phyloP scores from a whole-genome alignment of 371 early-diverging fungal genomes.

The Syncephalastrum monosporum region DNA sequence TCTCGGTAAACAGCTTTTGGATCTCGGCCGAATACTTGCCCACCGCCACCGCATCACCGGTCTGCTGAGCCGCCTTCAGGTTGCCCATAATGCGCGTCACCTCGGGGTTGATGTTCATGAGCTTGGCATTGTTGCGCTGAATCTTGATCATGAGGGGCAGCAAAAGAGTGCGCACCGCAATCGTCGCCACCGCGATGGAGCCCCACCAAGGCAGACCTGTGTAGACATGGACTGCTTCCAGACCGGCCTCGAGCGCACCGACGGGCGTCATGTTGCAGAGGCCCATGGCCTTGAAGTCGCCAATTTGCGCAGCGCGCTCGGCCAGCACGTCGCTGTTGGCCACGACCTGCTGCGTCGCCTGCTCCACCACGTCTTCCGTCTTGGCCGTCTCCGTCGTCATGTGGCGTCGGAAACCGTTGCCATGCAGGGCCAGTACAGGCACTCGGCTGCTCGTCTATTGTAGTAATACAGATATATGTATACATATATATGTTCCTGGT shows the following conservation, averaged over 20 bases:
- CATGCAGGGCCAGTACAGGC: too few species aligned
- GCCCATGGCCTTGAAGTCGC: conserved; percentile 79
- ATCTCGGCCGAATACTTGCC: conserved; percentile 58
- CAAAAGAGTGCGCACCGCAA: conserved; percentile 69
- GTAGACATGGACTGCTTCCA: conserved; percentile 81
- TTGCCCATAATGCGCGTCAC: conserved; percentile 66
- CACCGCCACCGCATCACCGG: conserved; percentile 58
- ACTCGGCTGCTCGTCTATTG: too few species aligned
- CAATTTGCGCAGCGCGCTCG: conserved; percentile 64
- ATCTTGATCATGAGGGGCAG: conserved; percentile 78
- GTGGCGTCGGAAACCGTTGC: too few species aligned
- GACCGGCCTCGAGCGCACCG: conserved; percentile 67
- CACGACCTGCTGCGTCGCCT: too few species aligned
- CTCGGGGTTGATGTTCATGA: conserved; percentile 79
- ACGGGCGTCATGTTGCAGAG: conserved; percentile 77
- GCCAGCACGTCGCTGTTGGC: too few species aligned
- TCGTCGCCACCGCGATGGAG: conserved; percentile 74
- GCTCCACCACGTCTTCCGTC: too few species aligned
- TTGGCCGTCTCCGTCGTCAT: too few species aligned
- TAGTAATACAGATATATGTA: too few species aligned
- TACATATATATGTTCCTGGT: too few species aligned
- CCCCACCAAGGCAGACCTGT: conserved; percentile 95
- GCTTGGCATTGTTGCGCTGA: conserved; percentile 69
- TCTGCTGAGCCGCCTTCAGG: conserved; percentile 56
- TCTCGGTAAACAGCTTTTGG: conserved; percentile 60